phyloP scores from a whole-genome alignment of 768 basidiomycete genomes.

The Polyporus arcularius region DNA sequence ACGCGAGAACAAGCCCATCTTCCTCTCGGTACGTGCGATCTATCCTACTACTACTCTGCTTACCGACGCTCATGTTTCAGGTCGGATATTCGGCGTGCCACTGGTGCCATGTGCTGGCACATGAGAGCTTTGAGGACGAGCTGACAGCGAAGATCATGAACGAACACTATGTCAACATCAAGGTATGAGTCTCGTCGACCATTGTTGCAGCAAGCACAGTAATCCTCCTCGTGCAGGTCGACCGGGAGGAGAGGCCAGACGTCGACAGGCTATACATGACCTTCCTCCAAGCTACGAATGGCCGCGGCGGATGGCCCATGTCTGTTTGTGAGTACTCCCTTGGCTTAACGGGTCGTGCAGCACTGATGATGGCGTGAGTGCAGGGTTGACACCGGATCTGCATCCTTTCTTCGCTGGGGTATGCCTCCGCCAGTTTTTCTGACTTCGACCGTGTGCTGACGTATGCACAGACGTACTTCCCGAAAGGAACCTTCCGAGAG shows the following conservation, averaged over 20 bases:
- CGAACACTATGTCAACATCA: constrained; percentile 40
- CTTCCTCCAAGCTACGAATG: constrained; percentile 37
- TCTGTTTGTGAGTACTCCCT: constrained; percentile 29
- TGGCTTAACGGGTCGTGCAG: neutral
- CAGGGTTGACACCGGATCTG: constrained; percentile 29
- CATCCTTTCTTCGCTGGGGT: constrained; percentile 32
- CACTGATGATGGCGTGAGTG: neutral
- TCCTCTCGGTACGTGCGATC: constrained; percentile 30
- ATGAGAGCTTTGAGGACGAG: constrained; percentile 42
- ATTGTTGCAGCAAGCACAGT: neutral
- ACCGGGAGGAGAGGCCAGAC: constrained; percentile 43
- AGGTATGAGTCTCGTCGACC: constrained; percentile 13
- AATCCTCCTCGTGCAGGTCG: constrained; percentile 26
- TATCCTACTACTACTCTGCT: neutral
- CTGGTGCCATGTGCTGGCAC: constrained; percentile 35
- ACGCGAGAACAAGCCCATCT: constrained; percentile 33
- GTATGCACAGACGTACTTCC: constrained; percentile 25
- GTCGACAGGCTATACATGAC: constrained; percentile 48
- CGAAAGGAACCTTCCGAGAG: constrained; percentile 22
- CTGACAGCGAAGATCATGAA: constrained; percentile 41
- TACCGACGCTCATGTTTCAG: neutral
- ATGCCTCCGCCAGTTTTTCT: neutral
- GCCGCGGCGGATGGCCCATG: constrained; percentile 37
- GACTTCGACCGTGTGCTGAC: neutral
- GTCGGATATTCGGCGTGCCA: constrained; percentile 46